These are phyloP conservation scores for Fusarium heterosporum DNA, from an alignment of 2,329 filamentous ascomycete genomes.

Conservation along the genomic window DNA sequence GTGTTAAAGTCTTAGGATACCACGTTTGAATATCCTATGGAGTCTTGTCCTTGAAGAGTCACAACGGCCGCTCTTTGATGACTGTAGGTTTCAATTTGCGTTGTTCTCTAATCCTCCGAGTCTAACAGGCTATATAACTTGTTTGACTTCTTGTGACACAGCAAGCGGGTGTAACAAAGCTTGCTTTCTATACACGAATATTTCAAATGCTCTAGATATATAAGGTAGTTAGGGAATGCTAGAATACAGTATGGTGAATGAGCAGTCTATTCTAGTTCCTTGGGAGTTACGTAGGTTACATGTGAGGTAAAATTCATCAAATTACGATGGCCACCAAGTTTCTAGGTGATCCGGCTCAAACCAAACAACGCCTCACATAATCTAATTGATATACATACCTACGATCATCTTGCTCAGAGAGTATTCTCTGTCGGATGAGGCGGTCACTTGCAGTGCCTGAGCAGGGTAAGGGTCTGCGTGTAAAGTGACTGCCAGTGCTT, in stretches of 20 bases:
- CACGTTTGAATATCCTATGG: not conserved
- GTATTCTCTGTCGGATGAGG: too few relatives aligned
- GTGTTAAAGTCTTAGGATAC: not conserved
- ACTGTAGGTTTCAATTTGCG: not conserved
- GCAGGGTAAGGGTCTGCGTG: not conserved
- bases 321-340: not conserved
- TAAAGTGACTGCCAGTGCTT: conserved; percentile 17
- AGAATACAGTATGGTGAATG: not conserved
- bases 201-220: not conserved
- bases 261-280: too few relatives aligned
- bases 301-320: not conserved
- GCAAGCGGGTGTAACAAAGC: not conserved
- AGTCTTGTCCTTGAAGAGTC: not conserved
- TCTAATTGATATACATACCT: too few relatives aligned
- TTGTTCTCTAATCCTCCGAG: not conserved
- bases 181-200: not conserved
- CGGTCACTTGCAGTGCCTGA: not conserved
- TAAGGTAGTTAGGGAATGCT: not conserved
- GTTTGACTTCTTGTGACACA: not conserved
- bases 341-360: too few relatives aligned
- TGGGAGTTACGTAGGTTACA: not conserved
- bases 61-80: not conserved
- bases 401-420: too few relatives aligned
- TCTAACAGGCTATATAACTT: not conserved
- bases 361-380: too few relatives aligned